Conservation (phyloP, 441 rosid genomes). For the Lepidium campestre region DNA sequence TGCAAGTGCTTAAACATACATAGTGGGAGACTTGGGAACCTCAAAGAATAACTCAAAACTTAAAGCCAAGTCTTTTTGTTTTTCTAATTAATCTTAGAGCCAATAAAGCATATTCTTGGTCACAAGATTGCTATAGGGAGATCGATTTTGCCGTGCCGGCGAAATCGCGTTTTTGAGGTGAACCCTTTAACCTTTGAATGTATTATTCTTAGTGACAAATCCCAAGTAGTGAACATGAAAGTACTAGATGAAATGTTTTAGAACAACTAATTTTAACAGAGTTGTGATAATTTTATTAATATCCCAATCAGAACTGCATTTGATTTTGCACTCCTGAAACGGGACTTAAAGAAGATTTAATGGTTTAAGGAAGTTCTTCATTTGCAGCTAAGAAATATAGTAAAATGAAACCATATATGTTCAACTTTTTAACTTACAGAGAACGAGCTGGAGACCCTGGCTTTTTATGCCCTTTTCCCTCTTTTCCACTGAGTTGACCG, state of each 20-base stretch:
- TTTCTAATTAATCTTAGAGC: not conserved
- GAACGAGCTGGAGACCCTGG: conserved; percentile 17
- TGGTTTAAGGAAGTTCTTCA: not conserved
- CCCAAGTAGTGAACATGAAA: conserved; percentile 10
- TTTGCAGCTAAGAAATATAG: not conserved
- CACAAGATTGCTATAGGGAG: not conserved
- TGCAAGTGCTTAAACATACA: conserved; percentile 6
- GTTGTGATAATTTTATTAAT: not conserved
- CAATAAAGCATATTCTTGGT: not conserved
- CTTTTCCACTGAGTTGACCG: conserved; percentile 2
- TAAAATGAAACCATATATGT: not conserved
- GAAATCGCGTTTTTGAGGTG: not conserved
- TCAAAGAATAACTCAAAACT: not conserved
- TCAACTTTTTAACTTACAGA: conserved; percentile 11
- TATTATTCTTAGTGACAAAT: conserved; percentile 1
- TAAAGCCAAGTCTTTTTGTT: conserved; percentile 10
- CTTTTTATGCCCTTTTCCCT: not conserved
- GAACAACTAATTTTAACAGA: not conserved
- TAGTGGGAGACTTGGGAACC: conserved; percentile 16
- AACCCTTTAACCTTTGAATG: not conserved
- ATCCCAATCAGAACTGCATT: conserved; percentile 24
- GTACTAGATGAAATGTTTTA: not conserved
- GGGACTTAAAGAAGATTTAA: conserved; percentile 16
- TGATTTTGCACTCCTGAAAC: conserved; percentile 16
- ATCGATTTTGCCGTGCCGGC: not conserved